A percentile compares a stretch with the other conserved stretches of the same genome.
These are phyloP conservation scores for Aspergillus aculeatinus DNA, from an alignment of 2,329 filamentous ascomycete genomes.

Conservation along the genomic window DNA sequence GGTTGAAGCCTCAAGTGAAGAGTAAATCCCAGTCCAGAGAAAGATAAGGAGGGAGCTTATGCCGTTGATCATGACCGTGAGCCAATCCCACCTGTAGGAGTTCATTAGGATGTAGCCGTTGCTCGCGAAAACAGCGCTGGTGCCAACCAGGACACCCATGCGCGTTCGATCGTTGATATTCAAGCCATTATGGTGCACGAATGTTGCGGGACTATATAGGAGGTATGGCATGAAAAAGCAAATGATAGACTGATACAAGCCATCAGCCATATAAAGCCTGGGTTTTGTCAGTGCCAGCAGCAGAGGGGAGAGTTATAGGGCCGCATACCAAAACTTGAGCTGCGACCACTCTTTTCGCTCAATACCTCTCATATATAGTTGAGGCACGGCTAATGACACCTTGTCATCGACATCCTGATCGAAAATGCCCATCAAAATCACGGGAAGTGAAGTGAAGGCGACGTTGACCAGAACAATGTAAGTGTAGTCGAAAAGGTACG, in stretches of 20 bases:
- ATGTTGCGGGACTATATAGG: slow-evolving; percentile 67
- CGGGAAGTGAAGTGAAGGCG: slow-evolving; percentile 91
- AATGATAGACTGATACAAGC: slow-evolving; percentile 89
- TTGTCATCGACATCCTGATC: slow-evolving; percentile 96
- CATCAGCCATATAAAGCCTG: slow-evolving; percentile 92
- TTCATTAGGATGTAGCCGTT: slow-evolving; percentile 96
- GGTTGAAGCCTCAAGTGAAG: slow-evolving; percentile 56
- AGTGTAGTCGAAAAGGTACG: slow-evolving; percentile 95
- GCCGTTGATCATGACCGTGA: slow-evolving; percentile 77
- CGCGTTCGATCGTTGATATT: slow-evolving; percentile 76
- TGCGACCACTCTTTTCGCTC: slow-evolving; percentile 97
- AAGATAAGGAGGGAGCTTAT: slow-evolving; percentile 87
- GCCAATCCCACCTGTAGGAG: slow-evolving; percentile 97
- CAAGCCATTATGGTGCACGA: slow-evolving; percentile 69
- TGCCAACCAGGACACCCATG: slow-evolving; percentile 83
- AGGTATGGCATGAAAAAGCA: slow-evolving; percentile 92
- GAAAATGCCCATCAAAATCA: slow-evolving; percentile 92
- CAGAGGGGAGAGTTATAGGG: not conserved
- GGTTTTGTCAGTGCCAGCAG: slow-evolving; percentile 27
- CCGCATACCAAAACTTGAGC: slow-evolving; percentile 80
- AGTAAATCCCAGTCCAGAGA: slow-evolving; percentile 93
- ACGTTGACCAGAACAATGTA: slow-evolving; percentile 97
- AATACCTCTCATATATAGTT: slow-evolving; percentile 92
- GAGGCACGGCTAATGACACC: slow-evolving; percentile 89
- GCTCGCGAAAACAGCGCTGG: slow-evolving; percentile 80